Percentiles rank a stretch among this genome's conserved stretches.
Evolutionary conservation across 2,329 filamentous ascomycete species (phyloP).

Genomic region (Orbilia blumenaviensis): DNA sequence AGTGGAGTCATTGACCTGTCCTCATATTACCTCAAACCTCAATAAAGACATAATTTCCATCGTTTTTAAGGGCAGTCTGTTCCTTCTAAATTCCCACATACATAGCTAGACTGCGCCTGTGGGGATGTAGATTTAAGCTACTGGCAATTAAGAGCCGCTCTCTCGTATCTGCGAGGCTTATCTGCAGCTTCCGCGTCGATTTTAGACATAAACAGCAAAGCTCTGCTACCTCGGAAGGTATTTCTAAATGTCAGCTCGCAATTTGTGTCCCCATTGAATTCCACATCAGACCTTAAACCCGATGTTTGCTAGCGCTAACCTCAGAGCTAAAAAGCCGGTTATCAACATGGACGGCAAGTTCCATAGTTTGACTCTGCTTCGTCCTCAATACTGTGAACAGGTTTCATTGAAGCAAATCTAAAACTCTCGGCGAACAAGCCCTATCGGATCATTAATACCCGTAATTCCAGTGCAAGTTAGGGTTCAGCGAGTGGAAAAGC

Average conservation of each 20-base stretch:
- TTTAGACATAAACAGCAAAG: constrained; percentile 1
- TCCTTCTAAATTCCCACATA: background rate
- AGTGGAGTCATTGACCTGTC: background rate
- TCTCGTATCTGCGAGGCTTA: constrained; percentile 18
- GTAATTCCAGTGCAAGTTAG: constrained; percentile 23
- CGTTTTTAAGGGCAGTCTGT: background rate
- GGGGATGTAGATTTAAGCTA: background rate
- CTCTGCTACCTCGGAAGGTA: too few species aligned
- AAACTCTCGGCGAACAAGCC: constrained; percentile 30
- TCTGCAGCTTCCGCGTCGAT: constrained; percentile 7
- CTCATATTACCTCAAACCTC: background rate
- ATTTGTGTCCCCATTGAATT: too few species aligned
- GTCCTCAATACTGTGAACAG: background rate
- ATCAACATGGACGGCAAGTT: constrained; percentile 18
- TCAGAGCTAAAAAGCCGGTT: background rate
- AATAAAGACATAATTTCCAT: background rate
- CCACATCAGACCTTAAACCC: background rate
- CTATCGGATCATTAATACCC: constrained; percentile 38
- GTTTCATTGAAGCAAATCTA: constrained; percentile 36
- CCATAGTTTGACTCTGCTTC: background rate
- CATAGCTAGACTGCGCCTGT: background rate
- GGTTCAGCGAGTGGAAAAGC: constrained; percentile 25
- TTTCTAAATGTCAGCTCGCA: constrained; percentile 5
- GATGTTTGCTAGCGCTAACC: background rate
- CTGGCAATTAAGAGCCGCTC: constrained; percentile 1